Conservation (phyloP, 495 filamentous ascomycete genomes). For the Penicillium pancosmium region DNA sequence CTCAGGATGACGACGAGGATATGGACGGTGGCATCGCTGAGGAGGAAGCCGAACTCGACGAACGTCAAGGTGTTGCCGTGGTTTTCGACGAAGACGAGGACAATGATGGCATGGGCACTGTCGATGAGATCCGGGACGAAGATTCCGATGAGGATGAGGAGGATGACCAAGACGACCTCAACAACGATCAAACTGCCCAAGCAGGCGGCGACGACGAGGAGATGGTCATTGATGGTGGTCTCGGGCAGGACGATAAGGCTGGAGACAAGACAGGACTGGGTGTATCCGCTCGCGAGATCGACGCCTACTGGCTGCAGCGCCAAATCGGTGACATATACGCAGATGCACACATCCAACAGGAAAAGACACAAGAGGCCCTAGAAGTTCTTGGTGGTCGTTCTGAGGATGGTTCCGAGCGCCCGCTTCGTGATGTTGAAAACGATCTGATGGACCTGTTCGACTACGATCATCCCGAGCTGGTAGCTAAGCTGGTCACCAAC, state of each 20-base stretch:
- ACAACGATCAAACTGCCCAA: conserved; percentile 54
- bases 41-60: conserved; percentile 78
- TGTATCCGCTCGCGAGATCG: conserved; percentile 83
- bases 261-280: conserved; percentile 57
- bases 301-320: conserved; percentile 95
- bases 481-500: conserved; percentile 90
- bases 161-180: conserved; percentile 50
- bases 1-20: conserved; percentile 93
- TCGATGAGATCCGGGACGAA: conserved; percentile 74
- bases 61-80: conserved; percentile 93
- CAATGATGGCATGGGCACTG: conserved; percentile 73
- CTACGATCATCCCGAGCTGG: conserved; percentile 92
- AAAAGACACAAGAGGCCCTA: conserved; percentile 80
- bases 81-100: conserved; percentile 96
- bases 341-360: conserved; percentile 88
- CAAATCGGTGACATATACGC: conserved; percentile 85
- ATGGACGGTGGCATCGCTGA: conserved; percentile 68
- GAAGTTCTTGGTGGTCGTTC: conserved; percentile 74
- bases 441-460: conserved; percentile 98
- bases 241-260: conserved; percentile 40
- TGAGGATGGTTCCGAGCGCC: conserved; percentile 80
- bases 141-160: conserved; percentile 73
- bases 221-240: conserved; percentile 76
- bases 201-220: conserved; percentile 59
- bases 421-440: conserved; percentile 92